Base-by-base conservation (phyloP, 495 filamentous ascomycete genomes). In the Astrothelium macrocarpum region DNA sequence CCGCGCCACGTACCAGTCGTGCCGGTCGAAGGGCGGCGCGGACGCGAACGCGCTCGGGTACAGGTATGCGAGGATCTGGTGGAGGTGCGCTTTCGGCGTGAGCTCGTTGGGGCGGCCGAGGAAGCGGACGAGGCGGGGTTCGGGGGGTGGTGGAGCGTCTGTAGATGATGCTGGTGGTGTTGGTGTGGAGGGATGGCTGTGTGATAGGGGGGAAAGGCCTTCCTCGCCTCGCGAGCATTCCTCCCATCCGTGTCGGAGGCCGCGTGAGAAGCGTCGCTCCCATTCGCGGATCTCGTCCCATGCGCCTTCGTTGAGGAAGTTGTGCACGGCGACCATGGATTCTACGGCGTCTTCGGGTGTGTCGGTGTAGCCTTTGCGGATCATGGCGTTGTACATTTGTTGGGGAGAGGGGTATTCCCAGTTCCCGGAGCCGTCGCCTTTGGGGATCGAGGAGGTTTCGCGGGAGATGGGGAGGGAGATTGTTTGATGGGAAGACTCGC, bases 321-420 rank as follows among this genome's bases (percentile, higher is more conserved):
- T 98, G 77, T 98, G 94, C 36, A 98, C 89, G 1, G 90, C 87
- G 53, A 97, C 95, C 94, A 98, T 98, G 61, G 85, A 84, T 76
- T 96, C 91, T n/a, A 98, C 92, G 0, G 90, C 90, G 61, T 92
- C 91, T 63, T 88, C 84, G 53, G 94, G 91, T 0, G 93, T 96
- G 71, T 97, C 91, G 0, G 89, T 92, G 75, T 96, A 90, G 23
- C 94, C 94, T 75, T 99, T 97, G 60, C 95, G 87, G 61, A 95
- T 76, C 79, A 97, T 86, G 0, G 95, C 94, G 71, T 97, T 99
- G 78, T 97, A 97, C 94, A 97, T 97, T 74, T 97, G 94, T 77
- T 97, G 95, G 11, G 95, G 93, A 0, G 91, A 96, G 0, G 94
- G 95, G 71, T 97, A 97, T 74, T 97, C 95, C 94, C 94, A 97